phyloP scores from a whole-genome alignment of 164 flowering plant species.

The Macadamia tetraphylla region DNA sequence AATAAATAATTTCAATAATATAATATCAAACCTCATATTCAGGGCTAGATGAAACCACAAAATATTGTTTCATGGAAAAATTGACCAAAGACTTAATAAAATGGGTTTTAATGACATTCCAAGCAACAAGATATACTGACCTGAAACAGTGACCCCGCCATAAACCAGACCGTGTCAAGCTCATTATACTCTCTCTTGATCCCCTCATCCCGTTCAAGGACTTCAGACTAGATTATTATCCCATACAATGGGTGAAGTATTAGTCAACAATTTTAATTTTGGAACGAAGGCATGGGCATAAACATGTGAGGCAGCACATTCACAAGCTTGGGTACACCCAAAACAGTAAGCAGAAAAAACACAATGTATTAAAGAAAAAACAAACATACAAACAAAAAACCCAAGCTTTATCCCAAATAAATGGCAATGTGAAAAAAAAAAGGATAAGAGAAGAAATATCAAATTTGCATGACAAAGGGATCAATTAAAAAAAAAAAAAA shows the following conservation, averaged over 20 bases:
- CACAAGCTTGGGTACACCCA: not conserved
- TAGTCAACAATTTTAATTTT: conserved; percentile 1
- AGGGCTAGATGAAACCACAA: not conserved
- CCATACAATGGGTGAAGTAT: conserved; percentile 7
- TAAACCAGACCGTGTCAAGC: conserved; percentile 99
- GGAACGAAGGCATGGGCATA: not conserved
- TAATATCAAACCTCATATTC: not conserved
- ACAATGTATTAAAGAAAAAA: no score
- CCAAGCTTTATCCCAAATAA: no score
- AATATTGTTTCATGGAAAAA: not conserved
- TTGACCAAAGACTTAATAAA: not conserved
- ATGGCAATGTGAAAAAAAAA: not conserved
- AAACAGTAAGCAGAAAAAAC: not conserved
- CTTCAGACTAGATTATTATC: conserved; percentile 55
- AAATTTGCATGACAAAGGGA: not conserved
- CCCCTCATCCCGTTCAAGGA: conserved; percentile 80
- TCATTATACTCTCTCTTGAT: conserved; percentile 90
- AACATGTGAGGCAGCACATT: not conserved
- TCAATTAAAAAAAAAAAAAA: not conserved
- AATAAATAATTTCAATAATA: not conserved
- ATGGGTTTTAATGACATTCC: not conserved
- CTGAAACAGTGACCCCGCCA: conserved; percentile 99
- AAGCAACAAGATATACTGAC: conserved; percentile 28
- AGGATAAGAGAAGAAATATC: not conserved
- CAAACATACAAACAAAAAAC: not conserved